Evolutionary conservation across 2,329 filamentous ascomycete genomes (phyloP).

Genomic region (Trichoderma gracile): DNA sequence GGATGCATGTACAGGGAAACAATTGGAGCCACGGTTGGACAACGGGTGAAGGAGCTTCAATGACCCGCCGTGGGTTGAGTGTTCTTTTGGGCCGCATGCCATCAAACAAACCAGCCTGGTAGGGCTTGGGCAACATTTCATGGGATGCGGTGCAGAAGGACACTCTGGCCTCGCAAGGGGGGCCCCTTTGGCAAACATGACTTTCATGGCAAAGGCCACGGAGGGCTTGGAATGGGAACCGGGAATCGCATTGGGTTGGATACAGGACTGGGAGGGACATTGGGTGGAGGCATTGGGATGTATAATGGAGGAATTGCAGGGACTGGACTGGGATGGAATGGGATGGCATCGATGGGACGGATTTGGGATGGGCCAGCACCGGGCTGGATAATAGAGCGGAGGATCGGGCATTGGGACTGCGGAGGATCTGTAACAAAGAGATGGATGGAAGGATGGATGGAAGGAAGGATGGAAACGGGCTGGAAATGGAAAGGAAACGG

Average conservation of each 20-base stretch:
- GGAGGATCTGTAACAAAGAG: too few relatives aligned
- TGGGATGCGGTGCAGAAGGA: not conserved
- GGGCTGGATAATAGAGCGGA: not conserved
- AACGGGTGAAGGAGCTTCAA: not conserved
- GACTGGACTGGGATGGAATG: not conserved
- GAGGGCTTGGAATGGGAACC: not conserved
- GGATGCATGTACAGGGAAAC: too few relatives aligned
- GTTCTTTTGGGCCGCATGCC: not conserved
- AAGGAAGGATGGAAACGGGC: not conserved
- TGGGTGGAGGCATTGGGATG: too few relatives aligned
- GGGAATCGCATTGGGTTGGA: not conserved
- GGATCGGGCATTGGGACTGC: not conserved
- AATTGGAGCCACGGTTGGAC: too few relatives aligned
- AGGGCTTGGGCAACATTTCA: not conserved
- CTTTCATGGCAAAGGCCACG: not conserved
- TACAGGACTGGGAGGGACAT: too few relatives aligned
- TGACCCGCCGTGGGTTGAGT: not conserved
- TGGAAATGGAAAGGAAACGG: not conserved
- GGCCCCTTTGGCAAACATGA: not conserved
- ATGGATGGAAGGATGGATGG: not conserved
- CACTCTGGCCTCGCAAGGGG: not conserved
- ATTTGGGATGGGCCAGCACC: not conserved
- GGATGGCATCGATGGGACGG: not conserved
- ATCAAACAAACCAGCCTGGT: not conserved
- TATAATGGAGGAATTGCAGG: too few relatives aligned